Conservation (phyloP, 768 basidiomycete species). For the Pleurotus sapidus region DNA sequence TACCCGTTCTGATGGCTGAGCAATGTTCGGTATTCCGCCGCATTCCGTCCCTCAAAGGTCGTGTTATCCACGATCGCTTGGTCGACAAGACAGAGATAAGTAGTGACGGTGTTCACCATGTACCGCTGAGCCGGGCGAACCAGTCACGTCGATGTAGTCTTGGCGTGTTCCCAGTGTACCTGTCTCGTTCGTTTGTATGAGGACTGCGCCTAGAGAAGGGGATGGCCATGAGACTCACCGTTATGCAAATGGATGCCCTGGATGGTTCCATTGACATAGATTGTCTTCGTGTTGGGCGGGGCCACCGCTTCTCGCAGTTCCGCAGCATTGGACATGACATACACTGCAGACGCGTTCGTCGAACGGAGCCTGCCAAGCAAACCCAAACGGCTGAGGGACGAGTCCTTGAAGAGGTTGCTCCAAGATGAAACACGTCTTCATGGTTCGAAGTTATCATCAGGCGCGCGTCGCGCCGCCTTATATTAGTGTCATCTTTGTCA, state of each 20-base stretch:
- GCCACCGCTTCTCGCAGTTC: conserved; percentile 13
- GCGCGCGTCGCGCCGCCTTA: too few species aligned
- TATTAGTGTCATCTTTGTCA: too few species aligned
- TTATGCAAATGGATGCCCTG: conserved; percentile 13
- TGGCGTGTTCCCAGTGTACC: conserved; percentile 7
- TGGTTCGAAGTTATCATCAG: too few species aligned
- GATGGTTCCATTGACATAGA: conserved; percentile 17
- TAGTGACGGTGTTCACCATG: conserved; percentile 10
- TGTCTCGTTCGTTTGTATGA: not conserved
- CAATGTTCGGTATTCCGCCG: conserved; percentile 12
- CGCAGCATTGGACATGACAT: conserved; percentile 12
- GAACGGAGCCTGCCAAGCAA: conserved; percentile 8
- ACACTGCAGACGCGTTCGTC: conserved; percentile 9
- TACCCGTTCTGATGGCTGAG: conserved; percentile 15
- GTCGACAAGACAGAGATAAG: conserved; percentile 11
- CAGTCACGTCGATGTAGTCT: conserved; percentile 12
- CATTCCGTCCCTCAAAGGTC: conserved; percentile 16
- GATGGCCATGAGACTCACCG: conserved; percentile 6
- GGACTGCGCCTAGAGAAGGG: not conserved
- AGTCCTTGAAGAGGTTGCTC: not conserved
- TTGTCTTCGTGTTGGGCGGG: conserved; percentile 11
- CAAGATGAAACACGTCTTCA: too few species aligned
- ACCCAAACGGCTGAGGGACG: conserved; percentile 12
- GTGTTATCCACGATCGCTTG: conserved; percentile 11
- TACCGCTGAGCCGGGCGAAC: conserved; percentile 10